phyloP scores from a whole-genome alignment of 768 basidiomycete genomes.

The Lactifluus pinguis region DNA sequence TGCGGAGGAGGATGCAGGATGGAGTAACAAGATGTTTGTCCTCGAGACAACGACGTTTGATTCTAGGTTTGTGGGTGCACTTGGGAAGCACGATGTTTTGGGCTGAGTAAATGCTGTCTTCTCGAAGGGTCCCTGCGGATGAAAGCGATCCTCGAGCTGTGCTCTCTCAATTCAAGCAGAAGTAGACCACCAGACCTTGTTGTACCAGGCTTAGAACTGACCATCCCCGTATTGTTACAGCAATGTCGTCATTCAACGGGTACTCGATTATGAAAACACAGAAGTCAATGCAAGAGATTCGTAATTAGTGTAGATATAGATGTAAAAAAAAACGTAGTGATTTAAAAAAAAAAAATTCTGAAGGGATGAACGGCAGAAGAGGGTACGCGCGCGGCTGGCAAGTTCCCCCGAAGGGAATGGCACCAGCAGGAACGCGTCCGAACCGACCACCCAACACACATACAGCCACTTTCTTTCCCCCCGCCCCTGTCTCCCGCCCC shows the following conservation, averaged over 20 bases:
- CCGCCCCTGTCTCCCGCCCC: slow-evolving; percentile 19
- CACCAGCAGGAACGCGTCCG: slow-evolving; percentile 15
- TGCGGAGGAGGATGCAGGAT: slow-evolving; percentile 33
- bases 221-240: slow-evolving; percentile 29
- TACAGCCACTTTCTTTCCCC: slow-evolving; percentile 17
- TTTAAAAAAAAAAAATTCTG: neutral
- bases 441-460: slow-evolving; percentile 13
- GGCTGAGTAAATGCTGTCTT: neutral
- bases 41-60: slow-evolving; percentile 53
- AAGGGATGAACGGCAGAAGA: too few relatives aligned
- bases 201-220: slow-evolving; percentile 4
- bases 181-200: slow-evolving; percentile 30
- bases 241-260: slow-evolving; percentile 46
- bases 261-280: slow-evolving; percentile 37
- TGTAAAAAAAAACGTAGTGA: too few relatives aligned
- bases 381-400: neutral
- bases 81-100: neutral
- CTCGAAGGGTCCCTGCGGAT: slow-evolving; percentile 24
- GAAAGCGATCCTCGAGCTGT: slow-evolving; percentile 41
- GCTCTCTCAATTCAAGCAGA: slow-evolving; percentile 58
- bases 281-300: neutral
- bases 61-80: slow-evolving; percentile 30
- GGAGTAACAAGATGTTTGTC: slow-evolving; percentile 66
- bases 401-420: slow-evolving; percentile 2
- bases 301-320: neutral